These are phyloP conservation scores for Bertia moriformis DNA, from an alignment of 2,329 filamentous ascomycete species.

Conservation along the genomic window DNA sequence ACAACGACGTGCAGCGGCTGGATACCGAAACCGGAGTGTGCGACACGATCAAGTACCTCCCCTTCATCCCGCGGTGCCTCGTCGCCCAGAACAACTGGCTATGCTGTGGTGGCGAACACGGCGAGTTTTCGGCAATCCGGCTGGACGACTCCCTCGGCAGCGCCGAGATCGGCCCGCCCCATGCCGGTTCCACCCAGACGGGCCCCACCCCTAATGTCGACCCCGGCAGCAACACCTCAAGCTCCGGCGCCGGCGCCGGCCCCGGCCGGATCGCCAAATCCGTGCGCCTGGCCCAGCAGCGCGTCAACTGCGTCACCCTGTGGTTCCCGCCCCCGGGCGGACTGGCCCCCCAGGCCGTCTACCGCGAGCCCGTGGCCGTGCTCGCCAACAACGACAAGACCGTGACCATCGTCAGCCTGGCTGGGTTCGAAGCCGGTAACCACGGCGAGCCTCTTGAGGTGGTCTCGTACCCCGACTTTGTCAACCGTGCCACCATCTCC, in stretches of 20 bases:
- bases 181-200: slow-evolving; percentile 18
- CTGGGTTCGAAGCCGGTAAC: slow-evolving; percentile 32
- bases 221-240: slow-evolving; percentile 6
- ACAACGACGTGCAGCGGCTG: slow-evolving; percentile 49
- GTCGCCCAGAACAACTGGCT: slow-evolving; percentile 79
- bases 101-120: slow-evolving; percentile 76
- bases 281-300: slow-evolving; percentile 38
- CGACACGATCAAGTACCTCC: slow-evolving; percentile 58
- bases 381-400: slow-evolving; percentile 86
- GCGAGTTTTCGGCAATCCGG: slow-evolving; percentile 71
- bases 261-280: slow-evolving; percentile 25
- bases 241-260: slow-evolving; percentile 5
- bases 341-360: slow-evolving; percentile 18
- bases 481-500: slow-evolving; percentile 90
- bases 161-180: slow-evolving; percentile 12
- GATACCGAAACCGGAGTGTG: slow-evolving; percentile 56
- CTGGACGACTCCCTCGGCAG: slow-evolving; percentile 26
- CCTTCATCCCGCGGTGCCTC: slow-evolving; percentile 68
- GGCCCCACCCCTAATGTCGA: slow-evolving; percentile 12
- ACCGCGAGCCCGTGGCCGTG: slow-evolving; percentile 45
- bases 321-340: slow-evolving; percentile 35
- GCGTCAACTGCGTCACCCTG: slow-evolving; percentile 53
- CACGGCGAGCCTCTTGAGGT: slow-evolving; percentile 44
- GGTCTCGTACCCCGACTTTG: slow-evolving; percentile 64
- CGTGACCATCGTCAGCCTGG: slow-evolving; percentile 68